A percentile compares a stretch with the other conserved stretches of the same genome.
Evolutionary conservation across 225 moss, liverwort and hornwort genomes (phyloP).

Genomic region (Polytrichum formosum): DNA sequence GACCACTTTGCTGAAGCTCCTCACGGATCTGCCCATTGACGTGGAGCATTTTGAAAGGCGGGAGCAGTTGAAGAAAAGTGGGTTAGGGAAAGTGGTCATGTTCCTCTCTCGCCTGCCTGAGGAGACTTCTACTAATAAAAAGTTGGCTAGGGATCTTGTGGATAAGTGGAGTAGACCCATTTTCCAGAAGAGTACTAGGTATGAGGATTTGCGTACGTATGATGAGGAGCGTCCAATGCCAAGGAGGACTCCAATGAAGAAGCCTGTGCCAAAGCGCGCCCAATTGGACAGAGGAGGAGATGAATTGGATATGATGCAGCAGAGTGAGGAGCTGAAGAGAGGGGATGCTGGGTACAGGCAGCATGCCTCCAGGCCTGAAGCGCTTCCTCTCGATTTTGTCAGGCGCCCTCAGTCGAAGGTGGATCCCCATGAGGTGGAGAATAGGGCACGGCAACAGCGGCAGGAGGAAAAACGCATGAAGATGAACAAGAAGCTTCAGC

Average conservation of each 20-base stretch:
- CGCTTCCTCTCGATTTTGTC: constrained; percentile 86
- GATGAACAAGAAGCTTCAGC: constrained; percentile 98
- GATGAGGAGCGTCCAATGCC: constrained; percentile 81
- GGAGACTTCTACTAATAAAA: constrained; percentile 81
- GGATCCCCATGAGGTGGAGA: constrained; percentile 62
- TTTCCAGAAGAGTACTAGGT: constrained; percentile 92
- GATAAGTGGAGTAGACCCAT: constrained; percentile 97
- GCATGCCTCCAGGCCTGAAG: constrained; percentile 95
- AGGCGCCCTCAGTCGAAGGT: constrained; percentile 89
- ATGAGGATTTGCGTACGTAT: constrained; percentile 80
- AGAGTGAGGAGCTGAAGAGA: constrained; percentile 65
- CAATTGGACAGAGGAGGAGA: constrained; percentile 60
- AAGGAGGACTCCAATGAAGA: constrained; percentile 55
- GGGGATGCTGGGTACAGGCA: constrained; percentile 85
- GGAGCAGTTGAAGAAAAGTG: constrained; percentile 93
- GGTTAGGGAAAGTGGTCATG: constrained; percentile 98
- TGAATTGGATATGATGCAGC: constrained; percentile 73
- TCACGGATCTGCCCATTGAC: constrained; percentile 95
- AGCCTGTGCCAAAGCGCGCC: constrained; percentile 49
- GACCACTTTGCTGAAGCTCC: constrained; percentile 75
- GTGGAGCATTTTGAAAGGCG: constrained; percentile 85
- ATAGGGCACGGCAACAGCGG: constrained; percentile 60
- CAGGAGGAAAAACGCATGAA: constrained; percentile 80
- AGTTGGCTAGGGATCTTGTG: constrained; percentile 81
- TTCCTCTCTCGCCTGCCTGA: constrained; percentile 86